These are phyloP conservation scores for Globisporangium orthogonon DNA, from an alignment of 352 stramenopile species.

Conservation along the genomic window DNA sequence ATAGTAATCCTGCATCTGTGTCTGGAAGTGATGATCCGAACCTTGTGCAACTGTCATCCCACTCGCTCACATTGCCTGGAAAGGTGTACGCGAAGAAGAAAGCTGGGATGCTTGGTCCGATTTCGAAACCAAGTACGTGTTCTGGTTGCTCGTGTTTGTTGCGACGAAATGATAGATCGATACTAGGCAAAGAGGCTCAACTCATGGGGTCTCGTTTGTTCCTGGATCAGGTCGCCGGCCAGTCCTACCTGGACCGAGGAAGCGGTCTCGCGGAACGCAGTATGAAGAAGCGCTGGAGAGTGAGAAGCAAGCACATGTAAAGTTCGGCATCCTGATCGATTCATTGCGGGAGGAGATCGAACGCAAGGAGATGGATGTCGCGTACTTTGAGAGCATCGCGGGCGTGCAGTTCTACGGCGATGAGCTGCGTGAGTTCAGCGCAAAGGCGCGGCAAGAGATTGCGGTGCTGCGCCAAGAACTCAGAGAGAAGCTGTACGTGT, in stretches of 20 bases:
- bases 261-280: conserved; percentile 62
- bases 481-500: conserved; percentile 50
- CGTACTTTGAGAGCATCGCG: conserved; percentile 64
- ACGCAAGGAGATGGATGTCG: conserved; percentile 71
- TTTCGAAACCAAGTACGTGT: conserved; percentile 47
- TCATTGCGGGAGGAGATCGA: conserved; percentile 60
- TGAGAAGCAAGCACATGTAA: conserved; percentile 35
- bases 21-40: background rate
- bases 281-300: conserved; percentile 54
- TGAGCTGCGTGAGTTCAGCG: conserved; percentile 41
- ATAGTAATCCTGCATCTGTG: background rate
- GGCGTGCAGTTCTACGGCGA: conserved; percentile 45
- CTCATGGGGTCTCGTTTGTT: background rate
- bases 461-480: conserved; percentile 30
- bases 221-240: conserved; percentile 16
- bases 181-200: background rate
- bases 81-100: conserved; percentile 59
- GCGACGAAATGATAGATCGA: background rate
- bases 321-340: conserved; percentile 43
- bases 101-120: conserved; percentile 57
- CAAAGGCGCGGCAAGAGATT: conserved; percentile 32
- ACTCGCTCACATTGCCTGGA: conserved; percentile 13
- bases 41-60: background rate
- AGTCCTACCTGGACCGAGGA: conserved; percentile 24
- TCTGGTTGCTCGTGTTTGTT: background rate